phyloP scores from a whole-genome alignment of 2,329 filamentous ascomycete genomes.

The Trichoderma oligosporum region DNA sequence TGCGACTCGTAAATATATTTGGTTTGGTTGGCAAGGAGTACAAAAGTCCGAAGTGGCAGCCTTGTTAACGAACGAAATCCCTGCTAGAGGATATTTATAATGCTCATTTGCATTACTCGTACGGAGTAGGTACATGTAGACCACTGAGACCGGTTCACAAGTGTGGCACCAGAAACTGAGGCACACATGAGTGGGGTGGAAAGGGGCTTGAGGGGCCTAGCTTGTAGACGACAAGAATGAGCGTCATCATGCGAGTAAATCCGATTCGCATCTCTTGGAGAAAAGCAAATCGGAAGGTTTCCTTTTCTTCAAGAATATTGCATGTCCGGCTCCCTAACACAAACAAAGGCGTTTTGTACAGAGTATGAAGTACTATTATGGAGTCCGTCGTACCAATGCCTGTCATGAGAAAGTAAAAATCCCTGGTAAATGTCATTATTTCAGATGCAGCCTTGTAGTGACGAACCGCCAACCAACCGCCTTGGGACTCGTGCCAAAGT shows the following conservation, averaged over 20 bases:
- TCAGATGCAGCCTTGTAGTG: constrained; percentile 15
- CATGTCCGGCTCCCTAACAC: not conserved
- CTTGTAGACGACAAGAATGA: not conserved
- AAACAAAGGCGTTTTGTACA: not conserved
- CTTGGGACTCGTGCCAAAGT: not conserved
- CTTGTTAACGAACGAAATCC: constrained; percentile 15
- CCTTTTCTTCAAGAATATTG: not conserved
- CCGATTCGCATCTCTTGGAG: not conserved
- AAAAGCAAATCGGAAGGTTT: not conserved
- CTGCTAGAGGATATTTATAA: constrained; percentile 14
- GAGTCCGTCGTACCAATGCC: too few relatives aligned
- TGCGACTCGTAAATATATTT: constrained; percentile 1
- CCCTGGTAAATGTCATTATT: not conserved
- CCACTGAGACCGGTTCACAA: not conserved
- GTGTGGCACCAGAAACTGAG: constrained; percentile 14
- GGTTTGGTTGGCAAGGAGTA: constrained; percentile 8
- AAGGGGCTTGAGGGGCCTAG: constrained; percentile 12
- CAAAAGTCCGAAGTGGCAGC: constrained; percentile 5
- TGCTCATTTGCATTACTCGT: constrained; percentile 17
- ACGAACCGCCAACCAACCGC: not conserved
- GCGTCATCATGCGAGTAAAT: constrained; percentile 2
- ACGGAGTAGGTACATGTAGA: too few relatives aligned
- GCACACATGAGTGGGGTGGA: constrained; percentile 14
- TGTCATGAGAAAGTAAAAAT: too few relatives aligned
- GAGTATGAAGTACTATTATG: too few relatives aligned